A percentile compares a stretch with the other conserved stretches of the same genome.
These are phyloP conservation scores for Penicillium sp. DNA, from an alignment of 2,329 filamentous ascomycete genomes.

Conservation along the genomic window DNA sequence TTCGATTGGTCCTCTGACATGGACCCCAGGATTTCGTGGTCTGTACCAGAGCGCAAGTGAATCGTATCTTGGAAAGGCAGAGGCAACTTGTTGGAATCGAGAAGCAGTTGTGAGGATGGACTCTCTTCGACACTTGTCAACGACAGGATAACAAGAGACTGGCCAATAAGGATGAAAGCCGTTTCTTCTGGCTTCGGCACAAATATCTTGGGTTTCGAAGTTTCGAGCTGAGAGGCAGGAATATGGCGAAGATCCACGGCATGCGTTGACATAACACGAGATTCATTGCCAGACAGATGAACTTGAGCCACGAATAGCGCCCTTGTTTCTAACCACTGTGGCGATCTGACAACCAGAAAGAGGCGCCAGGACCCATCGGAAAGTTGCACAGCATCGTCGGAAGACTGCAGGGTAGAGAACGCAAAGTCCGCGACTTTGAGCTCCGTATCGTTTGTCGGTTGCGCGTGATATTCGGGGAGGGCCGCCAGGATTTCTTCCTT, in stretches of 20 bases:
- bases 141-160: slow-evolving; percentile 68
- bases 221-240: slow-evolving; percentile 32
- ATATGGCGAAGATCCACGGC: slow-evolving; percentile 58
- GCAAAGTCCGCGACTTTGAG: slow-evolving; percentile 74
- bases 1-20: slow-evolving; percentile 40
- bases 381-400: slow-evolving; percentile 41
- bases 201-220: slow-evolving; percentile 57
- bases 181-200: slow-evolving; percentile 70
- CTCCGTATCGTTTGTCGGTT: slow-evolving; percentile 47
- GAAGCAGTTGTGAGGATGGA: slow-evolving; percentile 66
- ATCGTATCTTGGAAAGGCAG: slow-evolving; percentile 77
- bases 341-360: slow-evolving; percentile 53
- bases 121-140: slow-evolving; percentile 59
- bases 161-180: slow-evolving; percentile 71
- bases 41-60: slow-evolving; percentile 55
- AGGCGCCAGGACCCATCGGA: slow-evolving; percentile 44
- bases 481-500: slow-evolving; percentile 56
- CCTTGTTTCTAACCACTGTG: slow-evolving; percentile 42
- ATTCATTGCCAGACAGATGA: slow-evolving; percentile 48
- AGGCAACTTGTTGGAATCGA: slow-evolving; percentile 55
- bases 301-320: slow-evolving; percentile 71
- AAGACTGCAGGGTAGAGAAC: slow-evolving; percentile 38
- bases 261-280: slow-evolving; percentile 57
- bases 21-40: slow-evolving; percentile 44
- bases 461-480: slow-evolving; percentile 50